Conservation (phyloP, 2,329 filamentous ascomycete genomes). For the Clarireedia monteithiana region DNA sequence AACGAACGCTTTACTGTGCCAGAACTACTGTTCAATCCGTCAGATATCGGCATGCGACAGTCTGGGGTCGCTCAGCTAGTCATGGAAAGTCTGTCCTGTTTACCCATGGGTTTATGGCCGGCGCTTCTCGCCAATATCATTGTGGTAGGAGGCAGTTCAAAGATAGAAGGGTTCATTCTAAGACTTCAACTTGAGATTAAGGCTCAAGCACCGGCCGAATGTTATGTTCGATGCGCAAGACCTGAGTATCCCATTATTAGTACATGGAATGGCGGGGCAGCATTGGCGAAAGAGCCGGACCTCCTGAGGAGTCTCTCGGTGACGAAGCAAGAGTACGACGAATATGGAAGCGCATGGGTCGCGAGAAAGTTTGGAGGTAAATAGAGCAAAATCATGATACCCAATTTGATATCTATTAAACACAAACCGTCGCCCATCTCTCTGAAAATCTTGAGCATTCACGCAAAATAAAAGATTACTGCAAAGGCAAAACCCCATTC, state of each 20-base stretch:
- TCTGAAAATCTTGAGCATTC: neutral
- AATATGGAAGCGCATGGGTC: slow-evolving; percentile 70
- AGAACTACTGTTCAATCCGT: slow-evolving; percentile 80
- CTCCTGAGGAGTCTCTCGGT: slow-evolving; percentile 60
- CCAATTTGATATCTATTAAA: neutral
- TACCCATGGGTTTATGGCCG: slow-evolving; percentile 80
- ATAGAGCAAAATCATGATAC: slow-evolving; percentile 6
- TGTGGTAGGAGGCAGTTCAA: slow-evolving; percentile 78
- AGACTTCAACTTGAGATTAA: slow-evolving; percentile 70
- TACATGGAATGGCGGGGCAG: slow-evolving; percentile 80
- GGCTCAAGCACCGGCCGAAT: slow-evolving; percentile 65
- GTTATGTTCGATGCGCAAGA: slow-evolving; percentile 64
- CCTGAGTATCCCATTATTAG: slow-evolving; percentile 68
- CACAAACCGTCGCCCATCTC: neutral
- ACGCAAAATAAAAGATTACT: neutral
- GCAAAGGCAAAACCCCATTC: too few relatives aligned
- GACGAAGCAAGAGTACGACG: slow-evolving; percentile 86
- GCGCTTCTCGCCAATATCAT: slow-evolving; percentile 79
- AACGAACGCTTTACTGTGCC: slow-evolving; percentile 91
- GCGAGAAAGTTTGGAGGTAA: slow-evolving; percentile 59
- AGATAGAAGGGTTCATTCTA: slow-evolving; percentile 74
- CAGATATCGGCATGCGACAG: slow-evolving; percentile 77
- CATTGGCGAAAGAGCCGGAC: slow-evolving; percentile 61
- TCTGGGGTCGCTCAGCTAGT: slow-evolving; percentile 78
- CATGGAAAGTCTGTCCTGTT: slow-evolving; percentile 62